Base-by-base conservation (phyloP, 2,329 filamentous ascomycete genomes). In the Aspergillus sclerotialis region DNA sequence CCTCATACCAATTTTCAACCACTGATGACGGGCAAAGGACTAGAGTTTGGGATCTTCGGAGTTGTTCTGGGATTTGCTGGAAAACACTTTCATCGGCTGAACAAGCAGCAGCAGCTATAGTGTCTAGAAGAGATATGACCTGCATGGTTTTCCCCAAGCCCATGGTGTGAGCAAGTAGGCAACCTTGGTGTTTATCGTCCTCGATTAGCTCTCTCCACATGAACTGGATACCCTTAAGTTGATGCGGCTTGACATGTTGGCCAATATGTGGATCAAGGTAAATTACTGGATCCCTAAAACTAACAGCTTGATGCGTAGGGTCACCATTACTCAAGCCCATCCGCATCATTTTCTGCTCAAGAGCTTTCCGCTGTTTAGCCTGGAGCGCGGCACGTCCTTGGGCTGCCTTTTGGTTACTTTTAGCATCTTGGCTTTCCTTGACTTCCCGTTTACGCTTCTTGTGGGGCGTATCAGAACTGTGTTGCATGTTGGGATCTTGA, bases 141-240 rank as follows among this genome's bases (percentile, higher is more conserved):
- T 94, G 88, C 80, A 94, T 87, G 0, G 88, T 93, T 64, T 94
- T 95, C 11, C 88, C 88, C 2, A 94, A 64, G 2, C 89, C 89
- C 88, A 94, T 94, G 0, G 84, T 86, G 56, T 94, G 88, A 5
- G 88, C 84, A 13, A 94, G 69, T 9, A 94, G 70, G 52, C 85
- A 93, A 2, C 88, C 88, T 57, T 88, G 80, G 12, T 72, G 70
- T 4, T 67, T 64, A 4, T 70, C 64, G 36, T 79, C 73, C 19
- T 73, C 70, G 5, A 90, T 75, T 28, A 94, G 67, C 43, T 90
- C 82, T 45, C 87, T 80, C 87, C 89, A 95, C 68, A 95, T 75
- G 59, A 94, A 94, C 8, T 81, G 80, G 13, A 94, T 77, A 1
- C 89, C 89, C 1, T 77, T 70, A 30, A 93, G 69, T 52, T 95